Base-by-base conservation (phyloP, 2,329 filamentous ascomycete species). In the Beauveria scarabaeidicola region DNA sequence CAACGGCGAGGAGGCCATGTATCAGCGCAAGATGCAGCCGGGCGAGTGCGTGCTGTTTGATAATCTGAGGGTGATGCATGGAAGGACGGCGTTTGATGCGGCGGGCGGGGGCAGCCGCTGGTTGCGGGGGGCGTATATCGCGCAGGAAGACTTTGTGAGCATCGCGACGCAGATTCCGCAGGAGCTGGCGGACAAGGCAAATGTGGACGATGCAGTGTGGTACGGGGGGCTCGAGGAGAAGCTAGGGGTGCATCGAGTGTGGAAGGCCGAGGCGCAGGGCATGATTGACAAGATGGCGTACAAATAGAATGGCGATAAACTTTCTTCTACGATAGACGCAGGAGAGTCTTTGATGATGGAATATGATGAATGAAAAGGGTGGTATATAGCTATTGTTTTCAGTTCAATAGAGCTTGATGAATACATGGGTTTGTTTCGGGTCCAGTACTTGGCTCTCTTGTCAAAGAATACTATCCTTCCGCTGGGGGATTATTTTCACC, bases 11-110 rank as follows among this genome's bases (percentile, higher is more conserved):
- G 69, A 75, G 4, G 82, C 82, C 61, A 73, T 91, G 57, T 88
- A 87, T 68, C 81, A 93, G 75, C 78, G 87, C 61, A 87, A 87
- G 72, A 77, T 97, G 72, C 77, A 84, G 58, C 85, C 89, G 4
- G 94, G 93, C 3, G 89, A 96, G 68, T 96, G 91, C 69, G 91
- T 92, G 13, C 80, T 99, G n/a, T 97, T 99, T 69, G 88, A 96
- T 70, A 97, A 97, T 69, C 75, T 85, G 61, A 81, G 93, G 19
- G 79, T 96, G n/a, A 73, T 96, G 69, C 94, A 97, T 75, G 93
- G 91, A 0, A 79, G 94, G 4, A 81, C 78, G 17, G 83, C 85
- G 32, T 97, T 97, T 72, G 85, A 93, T 69, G 63, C 68, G 0
- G 73, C 78, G 0, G 55, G 46, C n/a, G 78, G 80, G 7, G 89